Conservation (phyloP, 2,329 filamentous ascomycete genomes). For the Botryotinia globosa region DNA sequence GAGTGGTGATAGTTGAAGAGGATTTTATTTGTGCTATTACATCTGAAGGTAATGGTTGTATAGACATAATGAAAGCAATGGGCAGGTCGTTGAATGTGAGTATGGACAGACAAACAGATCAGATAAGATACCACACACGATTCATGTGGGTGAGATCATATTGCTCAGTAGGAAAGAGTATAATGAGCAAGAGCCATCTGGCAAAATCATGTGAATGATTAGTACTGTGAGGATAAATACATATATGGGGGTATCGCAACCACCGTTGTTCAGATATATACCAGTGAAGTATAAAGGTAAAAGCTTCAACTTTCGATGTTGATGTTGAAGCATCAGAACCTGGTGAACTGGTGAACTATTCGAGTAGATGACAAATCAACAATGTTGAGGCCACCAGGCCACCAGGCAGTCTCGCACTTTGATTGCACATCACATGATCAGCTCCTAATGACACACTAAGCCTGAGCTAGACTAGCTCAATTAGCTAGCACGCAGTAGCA, state of each 20-base stretch:
- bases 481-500: not conserved
- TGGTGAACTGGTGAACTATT: no score
- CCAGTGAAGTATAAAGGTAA: not conserved
- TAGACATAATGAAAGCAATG: conserved; percentile 46
- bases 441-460: not conserved
- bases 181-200: conserved; percentile 18
- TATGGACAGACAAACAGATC: not conserved
- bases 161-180: not conserved
- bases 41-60: conserved; percentile 65
- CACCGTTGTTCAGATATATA: not conserved
- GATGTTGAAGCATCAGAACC: not conserved
- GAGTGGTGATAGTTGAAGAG: conserved; percentile 71
- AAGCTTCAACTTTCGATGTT: not conserved
- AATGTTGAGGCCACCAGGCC: no score
- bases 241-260: not conserved
- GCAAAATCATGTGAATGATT: not conserved
- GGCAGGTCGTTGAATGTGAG: no score
- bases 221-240: not conserved
- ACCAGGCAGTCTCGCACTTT: no score
- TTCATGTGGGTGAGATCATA: not conserved
- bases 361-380: not conserved
- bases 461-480: no score
- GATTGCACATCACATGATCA: not conserved
- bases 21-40: conserved; percentile 80
- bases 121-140: not conserved